A percentile compares a stretch with the other conserved stretches of the same genome.
Evolutionary conservation across 2,329 filamentous ascomycete genomes (phyloP).

Genomic region (Botrytis pseudocinerea): DNA sequence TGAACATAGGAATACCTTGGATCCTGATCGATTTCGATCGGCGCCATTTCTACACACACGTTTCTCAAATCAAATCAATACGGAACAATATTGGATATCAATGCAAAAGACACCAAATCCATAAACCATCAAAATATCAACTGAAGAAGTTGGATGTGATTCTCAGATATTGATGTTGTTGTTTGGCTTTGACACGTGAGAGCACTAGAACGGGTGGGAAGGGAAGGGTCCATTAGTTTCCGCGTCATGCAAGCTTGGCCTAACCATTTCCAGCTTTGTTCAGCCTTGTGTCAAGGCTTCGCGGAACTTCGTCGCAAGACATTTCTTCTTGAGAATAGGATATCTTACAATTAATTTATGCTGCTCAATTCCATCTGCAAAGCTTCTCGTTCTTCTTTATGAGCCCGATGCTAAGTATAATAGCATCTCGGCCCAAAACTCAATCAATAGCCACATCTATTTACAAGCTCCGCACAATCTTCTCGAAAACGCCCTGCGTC

Average conservation of each 20-base stretch:
- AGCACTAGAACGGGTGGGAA: conserved; percentile 1
- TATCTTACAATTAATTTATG: neutral
- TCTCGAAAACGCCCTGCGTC: neutral
- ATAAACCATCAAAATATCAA: neutral
- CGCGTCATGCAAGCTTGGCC: conserved; percentile 3
- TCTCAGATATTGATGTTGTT: conserved; percentile 1
- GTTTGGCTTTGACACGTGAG: conserved; percentile 3
- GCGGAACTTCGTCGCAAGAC: neutral
- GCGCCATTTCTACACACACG: conserved; percentile 18
- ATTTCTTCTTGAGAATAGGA: neutral
- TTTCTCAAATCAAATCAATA: neutral
- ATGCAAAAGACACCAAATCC: neutral
- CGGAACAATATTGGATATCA: neutral
- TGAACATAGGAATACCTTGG: conserved; percentile 23
- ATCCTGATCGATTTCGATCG: conserved; percentile 19
- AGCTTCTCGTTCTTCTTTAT: neutral
- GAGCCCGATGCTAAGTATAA: neutral
- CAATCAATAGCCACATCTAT: no score
- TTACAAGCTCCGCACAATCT: neutral
- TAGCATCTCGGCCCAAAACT: neutral
- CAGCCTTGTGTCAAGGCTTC: conserved; percentile 20
- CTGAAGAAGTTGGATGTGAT: neutral
- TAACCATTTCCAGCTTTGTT: neutral
- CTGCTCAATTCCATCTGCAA: neutral
- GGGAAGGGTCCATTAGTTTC: conserved; percentile 13